Conservation (phyloP, 139 green algal species). For the Chlorella sp. region DNA sequence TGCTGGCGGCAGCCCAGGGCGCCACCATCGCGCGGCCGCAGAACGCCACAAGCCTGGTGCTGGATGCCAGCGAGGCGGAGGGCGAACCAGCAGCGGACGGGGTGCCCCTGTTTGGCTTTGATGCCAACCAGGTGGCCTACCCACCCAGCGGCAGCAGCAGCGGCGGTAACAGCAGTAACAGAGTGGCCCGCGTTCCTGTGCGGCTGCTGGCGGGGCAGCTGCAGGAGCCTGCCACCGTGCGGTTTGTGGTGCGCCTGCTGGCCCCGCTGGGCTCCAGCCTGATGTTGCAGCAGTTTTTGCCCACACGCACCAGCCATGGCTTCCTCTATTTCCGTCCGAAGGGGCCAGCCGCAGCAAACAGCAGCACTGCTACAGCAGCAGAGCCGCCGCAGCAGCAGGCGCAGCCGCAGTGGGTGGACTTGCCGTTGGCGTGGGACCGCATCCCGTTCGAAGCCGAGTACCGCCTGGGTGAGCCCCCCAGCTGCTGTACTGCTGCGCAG, state of each 20-base stretch:
- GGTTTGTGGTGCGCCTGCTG: conserved; percentile 1
- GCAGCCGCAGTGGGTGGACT: conserved; percentile 4
- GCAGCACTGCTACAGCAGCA: background rate
- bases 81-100: background rate
- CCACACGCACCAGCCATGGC: background rate
- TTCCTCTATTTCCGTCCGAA: conserved; percentile 30
- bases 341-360: too few species aligned
- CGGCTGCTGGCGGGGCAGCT: conserved; percentile 25
- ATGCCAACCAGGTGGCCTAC: conserved; percentile 17
- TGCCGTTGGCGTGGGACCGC: conserved; percentile 53
- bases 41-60: conserved; percentile 1
- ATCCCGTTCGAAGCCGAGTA: conserved; percentile 46
- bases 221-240: conserved; percentile 2
- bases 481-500: too few species aligned
- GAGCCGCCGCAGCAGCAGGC: background rate
- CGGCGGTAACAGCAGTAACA: background rate
- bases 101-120: conserved; percentile 31
- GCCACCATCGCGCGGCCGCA: conserved; percentile 1
- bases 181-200: conserved; percentile 8
- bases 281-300: conserved; percentile 9
- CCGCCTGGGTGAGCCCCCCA: conserved; percentile 26
- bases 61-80: background rate
- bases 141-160: background rate
- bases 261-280: background rate
- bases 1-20: background rate